Evolutionary conservation across 805 yeast species (phyloP), one percentile per base, ranked within the genome.

Genomic region (Pichia heedii): DNA sequence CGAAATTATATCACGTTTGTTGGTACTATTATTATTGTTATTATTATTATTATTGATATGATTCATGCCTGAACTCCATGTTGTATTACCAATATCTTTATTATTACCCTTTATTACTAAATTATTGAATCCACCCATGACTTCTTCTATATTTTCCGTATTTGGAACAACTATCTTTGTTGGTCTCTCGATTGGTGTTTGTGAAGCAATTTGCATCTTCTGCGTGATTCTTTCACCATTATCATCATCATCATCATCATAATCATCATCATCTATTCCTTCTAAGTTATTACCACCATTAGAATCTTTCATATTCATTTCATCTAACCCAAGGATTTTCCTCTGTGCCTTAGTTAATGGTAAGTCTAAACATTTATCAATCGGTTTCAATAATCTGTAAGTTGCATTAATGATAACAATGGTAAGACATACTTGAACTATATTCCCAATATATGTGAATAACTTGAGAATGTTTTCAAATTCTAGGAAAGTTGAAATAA

Each of bases 331-430:
- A 33, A 75, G 57, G 15, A 75, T 54, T 33, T 58, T 56, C 38
- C 79, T 56, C 54, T 75, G 80, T 21, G 60, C 61, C 38, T 61
- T 63, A 10, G 62, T 69, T 46, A 75, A 63, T 3, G 78, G 77
- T 45, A 75, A 59, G 52, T 75, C 80, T 30, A 62, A 50, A 49
- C 79, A 74, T 50, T 69, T 71, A 50, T 75, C 79, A 46, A 64
- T 68, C 2, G 73, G 69, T 48, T 62, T 66, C 8, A 64, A 21
- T 15, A 72, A 49, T 36, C 54, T 57, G 33, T 62, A 46, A 3
- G 58, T 24, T 27, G 33, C 13, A 15, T 32, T n/a, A 4, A 32
- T 18, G 13, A 32, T 16, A 16, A 32, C 9, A 16, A 11, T 18
- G 16, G 16, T 9, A 9, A 32, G 9, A 8, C 7, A 5, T 9